A percentile compares a stretch with the other conserved stretches of the same genome.
These are phyloP conservation scores for Alternaria gaisen DNA, from an alignment of 2,329 filamentous ascomycete genomes.

Conservation along the genomic window DNA sequence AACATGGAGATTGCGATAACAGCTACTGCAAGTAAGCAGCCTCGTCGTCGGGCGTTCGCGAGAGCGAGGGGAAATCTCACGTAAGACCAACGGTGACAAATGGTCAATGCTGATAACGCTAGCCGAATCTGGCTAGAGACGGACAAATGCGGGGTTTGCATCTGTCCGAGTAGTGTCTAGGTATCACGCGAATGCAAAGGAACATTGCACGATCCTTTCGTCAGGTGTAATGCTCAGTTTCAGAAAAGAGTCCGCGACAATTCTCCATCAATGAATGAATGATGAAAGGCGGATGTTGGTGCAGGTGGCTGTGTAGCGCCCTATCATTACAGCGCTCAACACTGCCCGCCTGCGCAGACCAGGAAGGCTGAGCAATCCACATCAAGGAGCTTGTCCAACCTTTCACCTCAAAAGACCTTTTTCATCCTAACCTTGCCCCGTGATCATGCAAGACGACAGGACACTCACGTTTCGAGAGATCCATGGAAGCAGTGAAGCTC, in stretches of 20 bases:
- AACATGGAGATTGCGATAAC: not conserved
- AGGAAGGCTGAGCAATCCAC: not conserved
- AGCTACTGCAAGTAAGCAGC: not conserved
- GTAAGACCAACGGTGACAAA: not conserved
- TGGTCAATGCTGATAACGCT: not conserved
- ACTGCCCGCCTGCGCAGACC: not conserved
- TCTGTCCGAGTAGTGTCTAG: not conserved
- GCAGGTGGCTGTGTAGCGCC: not conserved
- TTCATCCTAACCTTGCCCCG: fast-evolving
- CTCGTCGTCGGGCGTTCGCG: slow-evolving; percentile 1
- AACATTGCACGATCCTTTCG: not conserved
- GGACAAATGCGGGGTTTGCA: not conserved
- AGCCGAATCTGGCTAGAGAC: not conserved
- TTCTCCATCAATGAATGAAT: not conserved
- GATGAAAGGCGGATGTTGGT: not conserved
- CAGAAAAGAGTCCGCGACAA: fast-evolving
- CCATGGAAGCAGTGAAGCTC: not conserved
- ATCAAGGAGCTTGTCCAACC: not conserved
- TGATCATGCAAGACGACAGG: not conserved
- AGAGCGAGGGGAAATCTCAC: not conserved
- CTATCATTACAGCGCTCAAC: not conserved
- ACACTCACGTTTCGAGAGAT: not conserved
- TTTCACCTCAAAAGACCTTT: not conserved
- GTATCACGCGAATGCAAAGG: not conserved
- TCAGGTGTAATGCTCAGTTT: not conserved